Conservation (phyloP, 2,329 filamentous ascomycete genomes). For the Plectosphaerella sp. region DNA sequence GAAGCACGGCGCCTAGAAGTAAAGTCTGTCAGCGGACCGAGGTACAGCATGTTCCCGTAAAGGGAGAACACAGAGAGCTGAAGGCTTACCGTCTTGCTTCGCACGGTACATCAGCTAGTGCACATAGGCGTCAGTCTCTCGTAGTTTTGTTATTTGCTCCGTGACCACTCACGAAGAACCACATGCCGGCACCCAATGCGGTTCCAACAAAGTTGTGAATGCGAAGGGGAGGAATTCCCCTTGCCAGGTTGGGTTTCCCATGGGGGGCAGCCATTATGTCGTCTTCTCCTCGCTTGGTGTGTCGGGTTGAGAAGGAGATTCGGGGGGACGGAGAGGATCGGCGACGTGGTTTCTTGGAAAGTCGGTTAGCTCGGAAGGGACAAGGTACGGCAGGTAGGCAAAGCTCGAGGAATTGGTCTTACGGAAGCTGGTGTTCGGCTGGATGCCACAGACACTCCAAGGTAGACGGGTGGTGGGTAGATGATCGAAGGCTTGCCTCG, state of each 20-base stretch:
- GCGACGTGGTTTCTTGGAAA: too few relatives aligned
- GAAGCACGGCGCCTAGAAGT: slow-evolving; percentile 60
- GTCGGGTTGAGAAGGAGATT: neutral
- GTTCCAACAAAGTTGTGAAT: slow-evolving; percentile 85
- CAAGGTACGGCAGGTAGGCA: too few relatives aligned
- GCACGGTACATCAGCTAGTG: slow-evolving; percentile 87
- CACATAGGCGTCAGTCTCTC: neutral
- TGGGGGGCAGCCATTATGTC: slow-evolving; percentile 18
- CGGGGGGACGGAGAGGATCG: neutral
- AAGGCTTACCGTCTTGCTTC: slow-evolving; percentile 76
- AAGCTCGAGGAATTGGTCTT: too few relatives aligned
- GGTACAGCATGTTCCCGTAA: neutral
- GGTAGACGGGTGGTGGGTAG: too few relatives aligned
- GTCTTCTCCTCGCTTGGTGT: neutral
- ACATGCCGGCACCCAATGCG: slow-evolving; percentile 91
- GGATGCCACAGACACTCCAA: too few relatives aligned
- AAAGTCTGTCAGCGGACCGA: neutral
- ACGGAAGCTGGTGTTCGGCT: too few relatives aligned
- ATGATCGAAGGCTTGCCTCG: too few relatives aligned
- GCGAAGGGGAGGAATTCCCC: slow-evolving; percentile 14
- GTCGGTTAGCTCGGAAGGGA: too few relatives aligned
- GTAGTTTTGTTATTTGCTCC: neutral
- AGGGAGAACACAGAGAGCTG: neutral
- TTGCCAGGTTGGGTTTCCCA: slow-evolving; percentile 21
- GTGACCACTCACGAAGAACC: slow-evolving; percentile 80